Base-by-base conservation (phyloP, 768 basidiomycete genomes). In the Pisolithus marmoratus region DNA sequence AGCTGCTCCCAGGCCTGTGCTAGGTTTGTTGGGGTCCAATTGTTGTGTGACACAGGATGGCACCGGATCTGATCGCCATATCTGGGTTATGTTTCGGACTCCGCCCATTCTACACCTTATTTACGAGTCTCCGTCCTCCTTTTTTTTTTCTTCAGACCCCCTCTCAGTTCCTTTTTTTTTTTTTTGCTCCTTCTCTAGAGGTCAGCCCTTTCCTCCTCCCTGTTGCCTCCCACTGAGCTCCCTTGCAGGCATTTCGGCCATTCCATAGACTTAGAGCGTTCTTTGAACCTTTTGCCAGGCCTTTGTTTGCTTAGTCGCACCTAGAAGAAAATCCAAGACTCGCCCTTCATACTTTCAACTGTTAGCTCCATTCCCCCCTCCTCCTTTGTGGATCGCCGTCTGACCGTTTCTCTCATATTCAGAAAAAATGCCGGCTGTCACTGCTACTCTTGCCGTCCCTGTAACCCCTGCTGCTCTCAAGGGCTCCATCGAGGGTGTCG, bases 381-480 rank as follows among this genome's bases (percentile, higher is more conserved):
- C 26, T 26, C 57, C 37, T 8, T 24, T 40, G 46, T 27, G 6
- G 46, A 6, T 20, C 15, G 8, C 20, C 46, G 20, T 12, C 29
- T 47, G 17, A 24, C 38, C n/a, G n/a, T n/a, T n/a, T n/a, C n/a
- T n/a, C 38, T 8, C 56, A 85, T 80, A 81, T 72, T 62, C 66
- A 47, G 27, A 47, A 74, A 76, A 83, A 72, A 92, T 92, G 89
- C 87, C 89, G 58, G 83, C 88, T 73, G 81, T 82, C 71, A 84
- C 84, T 55, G 82, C 89, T 62, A 71, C 82, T 61, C 68, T 81
- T 66, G 59, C 73, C 72, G 71, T 78, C 66, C 23, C 73, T 54
- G 78, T 86, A 60, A 72, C 80, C 56, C 80, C 87, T 54, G 83
- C 80, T 61, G 79, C 81, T 53, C 83, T 90, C 72, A 90, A 90